phyloP scores from a whole-genome alignment of 75 land plant genomes.

The Sequoia sempervirens region DNA sequence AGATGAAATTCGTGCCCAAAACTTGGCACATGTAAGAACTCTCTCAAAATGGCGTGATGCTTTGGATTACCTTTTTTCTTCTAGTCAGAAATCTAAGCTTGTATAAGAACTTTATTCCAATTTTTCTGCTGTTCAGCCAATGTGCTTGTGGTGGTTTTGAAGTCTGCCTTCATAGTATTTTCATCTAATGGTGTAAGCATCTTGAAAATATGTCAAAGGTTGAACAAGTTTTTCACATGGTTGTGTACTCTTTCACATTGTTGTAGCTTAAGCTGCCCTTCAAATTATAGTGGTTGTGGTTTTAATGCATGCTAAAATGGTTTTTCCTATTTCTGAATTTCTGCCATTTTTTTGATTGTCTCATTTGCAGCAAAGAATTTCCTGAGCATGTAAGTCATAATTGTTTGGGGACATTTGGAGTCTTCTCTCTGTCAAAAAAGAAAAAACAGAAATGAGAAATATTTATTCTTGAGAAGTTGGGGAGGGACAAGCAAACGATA shows the following conservation, averaged over 20 bases:
- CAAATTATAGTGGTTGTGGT: neutral
- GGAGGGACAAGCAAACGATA: neutral
- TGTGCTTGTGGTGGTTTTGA: neutral
- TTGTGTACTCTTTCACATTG: neutral
- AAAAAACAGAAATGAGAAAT: neutral
- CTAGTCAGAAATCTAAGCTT: neutral
- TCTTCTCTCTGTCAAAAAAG: neutral
- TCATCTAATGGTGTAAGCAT: neutral
- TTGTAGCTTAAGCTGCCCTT: neutral
- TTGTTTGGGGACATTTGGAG: neutral
- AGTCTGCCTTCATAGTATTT: neutral
- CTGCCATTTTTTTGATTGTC: neutral
- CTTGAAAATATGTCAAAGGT: neutral
- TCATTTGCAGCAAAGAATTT: neutral
- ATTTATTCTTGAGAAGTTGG: neutral
- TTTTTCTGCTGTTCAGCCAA: neutral
- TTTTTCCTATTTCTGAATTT: neutral
- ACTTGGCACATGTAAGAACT: conserved; percentile 48
- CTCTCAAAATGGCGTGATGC: neutral
- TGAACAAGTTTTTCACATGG: neutral
- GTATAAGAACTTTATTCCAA: neutral
- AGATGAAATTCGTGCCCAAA: conserved; percentile 58
- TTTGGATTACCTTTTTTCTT: neutral
- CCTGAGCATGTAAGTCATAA: neutral
- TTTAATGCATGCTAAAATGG: neutral